Conservation (phyloP, 805 yeast genomes). For the Metschnikowia kofuensis region DNA sequence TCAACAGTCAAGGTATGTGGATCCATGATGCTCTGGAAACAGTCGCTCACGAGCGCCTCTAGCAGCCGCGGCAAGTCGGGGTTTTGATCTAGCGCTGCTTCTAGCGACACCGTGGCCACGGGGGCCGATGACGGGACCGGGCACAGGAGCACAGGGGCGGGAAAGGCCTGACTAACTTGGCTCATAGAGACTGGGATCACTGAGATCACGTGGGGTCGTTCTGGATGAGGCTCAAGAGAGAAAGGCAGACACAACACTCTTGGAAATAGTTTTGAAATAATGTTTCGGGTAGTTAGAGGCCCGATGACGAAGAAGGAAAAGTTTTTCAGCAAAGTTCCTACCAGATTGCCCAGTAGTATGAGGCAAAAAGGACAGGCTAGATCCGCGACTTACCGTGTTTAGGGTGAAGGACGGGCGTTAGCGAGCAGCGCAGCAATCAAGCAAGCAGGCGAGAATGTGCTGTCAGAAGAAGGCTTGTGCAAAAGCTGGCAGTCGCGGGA, state of each 20-base stretch:
- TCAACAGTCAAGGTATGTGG: constrained; percentile 14
- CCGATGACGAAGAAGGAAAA: too few species aligned
- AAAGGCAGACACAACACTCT: too few species aligned
- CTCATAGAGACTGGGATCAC: background rate
- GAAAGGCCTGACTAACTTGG: background rate
- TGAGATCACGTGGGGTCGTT: too few species aligned
- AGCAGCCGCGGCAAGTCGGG: constrained; percentile 15
- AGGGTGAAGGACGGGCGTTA: background rate
- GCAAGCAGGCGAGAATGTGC: background rate
- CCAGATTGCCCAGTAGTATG: too few species aligned
- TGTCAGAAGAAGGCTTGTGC: background rate
- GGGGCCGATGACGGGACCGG: constrained; percentile 2
- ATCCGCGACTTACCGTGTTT: too few species aligned
- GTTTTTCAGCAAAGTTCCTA: too few species aligned
- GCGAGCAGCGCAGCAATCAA: background rate
- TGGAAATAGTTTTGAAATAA: too few species aligned
- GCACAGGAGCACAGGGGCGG: background rate
- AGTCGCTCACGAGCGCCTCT: constrained; percentile 33
- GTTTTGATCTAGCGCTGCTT: background rate
- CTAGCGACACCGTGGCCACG: background rate
- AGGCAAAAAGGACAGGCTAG: too few species aligned
- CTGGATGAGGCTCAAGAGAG: too few species aligned
- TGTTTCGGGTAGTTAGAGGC: too few species aligned
- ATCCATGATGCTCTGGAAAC: constrained; percentile 26
- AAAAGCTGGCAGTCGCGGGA: background rate